Evolutionary conservation across 2,329 filamentous ascomycete species (phyloP).

Genomic region (Juglanconis oblonga): DNA sequence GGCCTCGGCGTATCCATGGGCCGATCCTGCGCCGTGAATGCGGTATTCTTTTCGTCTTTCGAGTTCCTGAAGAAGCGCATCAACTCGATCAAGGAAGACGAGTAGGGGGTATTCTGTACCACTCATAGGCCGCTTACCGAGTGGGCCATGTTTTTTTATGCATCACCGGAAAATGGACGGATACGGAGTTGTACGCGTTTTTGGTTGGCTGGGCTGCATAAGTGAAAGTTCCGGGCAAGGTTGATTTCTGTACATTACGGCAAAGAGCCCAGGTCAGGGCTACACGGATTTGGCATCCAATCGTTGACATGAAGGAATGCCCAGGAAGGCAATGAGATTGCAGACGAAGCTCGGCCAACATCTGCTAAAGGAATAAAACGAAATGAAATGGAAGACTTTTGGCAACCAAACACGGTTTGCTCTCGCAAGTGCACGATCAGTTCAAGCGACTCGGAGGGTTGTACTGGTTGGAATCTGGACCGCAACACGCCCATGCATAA

Average conservation of each 20-base stretch:
- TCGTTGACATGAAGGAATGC: neutral
- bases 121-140: neutral
- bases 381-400: neutral
- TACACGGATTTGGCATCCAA: neutral
- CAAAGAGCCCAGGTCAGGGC: neutral
- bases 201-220: slow-evolving; percentile 3
- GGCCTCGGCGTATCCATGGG: slow-evolving; percentile 81
- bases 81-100: slow-evolving; percentile 48
- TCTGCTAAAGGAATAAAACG: slow-evolving; percentile 6
- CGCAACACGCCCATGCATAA: no score
- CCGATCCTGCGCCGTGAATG: slow-evolving; percentile 78
- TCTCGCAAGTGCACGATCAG: no score
- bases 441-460: no score
- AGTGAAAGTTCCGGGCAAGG: neutral
- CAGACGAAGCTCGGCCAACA: neutral
- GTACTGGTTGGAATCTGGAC: no score
- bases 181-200: slow-evolving; percentile 5
- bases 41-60: slow-evolving; percentile 86
- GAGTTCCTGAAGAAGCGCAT: slow-evolving; percentile 76
- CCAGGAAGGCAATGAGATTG: neutral
- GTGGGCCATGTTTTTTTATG: neutral
- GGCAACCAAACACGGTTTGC: no score
- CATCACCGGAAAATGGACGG: slow-evolving; percentile 2
- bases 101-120: neutral
- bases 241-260: slow-evolving; percentile 4